Percentiles rank a stretch among this genome's conserved stretches.
Conservation (phyloP, 371 early-diverging fungal genomes). For the Capillidium rhysosporum region DNA sequence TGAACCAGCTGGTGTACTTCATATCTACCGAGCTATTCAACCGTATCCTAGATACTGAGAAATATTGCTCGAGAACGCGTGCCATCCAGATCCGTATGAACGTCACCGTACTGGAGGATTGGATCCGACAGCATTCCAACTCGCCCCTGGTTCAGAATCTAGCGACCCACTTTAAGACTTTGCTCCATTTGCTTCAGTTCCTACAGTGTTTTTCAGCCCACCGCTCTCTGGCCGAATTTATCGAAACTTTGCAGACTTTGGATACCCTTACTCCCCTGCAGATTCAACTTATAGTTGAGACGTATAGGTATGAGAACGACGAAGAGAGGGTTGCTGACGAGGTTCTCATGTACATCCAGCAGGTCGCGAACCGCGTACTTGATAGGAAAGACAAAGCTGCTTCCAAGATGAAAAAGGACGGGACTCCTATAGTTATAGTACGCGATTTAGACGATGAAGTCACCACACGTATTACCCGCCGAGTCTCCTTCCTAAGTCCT, state of each 20-base stretch:
- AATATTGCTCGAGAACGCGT: slow-evolving; percentile 50
- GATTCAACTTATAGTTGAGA: slow-evolving; percentile 37
- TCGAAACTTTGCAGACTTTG: slow-evolving; percentile 43
- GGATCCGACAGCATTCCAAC: slow-evolving; percentile 32
- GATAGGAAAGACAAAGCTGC: slow-evolving; percentile 22
- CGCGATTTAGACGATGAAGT: slow-evolving; percentile 1
- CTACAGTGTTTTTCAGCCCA: slow-evolving; percentile 57
- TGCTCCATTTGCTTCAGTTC: slow-evolving; percentile 62
- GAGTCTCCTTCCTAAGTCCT: slow-evolving; percentile 1
- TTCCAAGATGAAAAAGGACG: slow-evolving; percentile 17
- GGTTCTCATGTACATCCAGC: slow-evolving; percentile 43
- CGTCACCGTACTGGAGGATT: slow-evolving; percentile 53
- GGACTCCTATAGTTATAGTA: slow-evolving; percentile 8
- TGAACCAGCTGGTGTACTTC: slow-evolving; percentile 52
- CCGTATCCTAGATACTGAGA: slow-evolving; percentile 45
- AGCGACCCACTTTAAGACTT: slow-evolving; percentile 26
- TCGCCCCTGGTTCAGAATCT: slow-evolving; percentile 24
- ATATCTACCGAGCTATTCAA: slow-evolving; percentile 63
- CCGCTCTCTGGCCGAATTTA: slow-evolving; percentile 37
- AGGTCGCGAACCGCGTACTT: slow-evolving; percentile 35
- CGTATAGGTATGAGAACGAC: slow-evolving; percentile 70
- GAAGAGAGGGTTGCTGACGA: slow-evolving; percentile 47
- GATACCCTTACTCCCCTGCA: slow-evolving; percentile 46
- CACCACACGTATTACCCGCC: background rate
- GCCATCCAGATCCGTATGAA: slow-evolving; percentile 77